Evolutionary conservation across 768 basidiomycete genomes (phyloP).

Genomic region (Aureoboletus auriporus): DNA sequence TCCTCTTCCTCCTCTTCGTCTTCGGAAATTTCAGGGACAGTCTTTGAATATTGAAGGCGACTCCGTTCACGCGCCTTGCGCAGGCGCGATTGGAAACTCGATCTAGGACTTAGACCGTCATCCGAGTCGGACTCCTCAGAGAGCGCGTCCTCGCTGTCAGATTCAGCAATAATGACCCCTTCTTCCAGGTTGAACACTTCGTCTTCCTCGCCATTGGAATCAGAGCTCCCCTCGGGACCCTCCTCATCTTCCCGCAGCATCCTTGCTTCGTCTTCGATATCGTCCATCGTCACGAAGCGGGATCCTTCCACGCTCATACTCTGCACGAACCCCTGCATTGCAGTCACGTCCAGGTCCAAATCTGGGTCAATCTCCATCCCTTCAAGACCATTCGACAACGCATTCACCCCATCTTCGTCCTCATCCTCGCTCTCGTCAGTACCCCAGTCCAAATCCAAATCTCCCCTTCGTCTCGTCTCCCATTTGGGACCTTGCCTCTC

Average conservation of each 20-base stretch:
- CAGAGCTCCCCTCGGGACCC: conserved; percentile 21
- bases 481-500: conserved; percentile 36
- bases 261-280: conserved; percentile 52
- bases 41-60: conserved; percentile 12
- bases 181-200: conserved; percentile 38
- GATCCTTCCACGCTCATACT: conserved; percentile 49
- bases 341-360: conserved; percentile 39
- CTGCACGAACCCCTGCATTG: conserved; percentile 51
- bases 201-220: conserved; percentile 27
- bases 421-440: conserved; percentile 33
- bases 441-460: conserved; percentile 71
- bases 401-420: conserved; percentile 25
- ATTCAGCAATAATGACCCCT: conserved; percentile 37
- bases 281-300: conserved; percentile 57
- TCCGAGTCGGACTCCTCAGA: conserved; percentile 30
- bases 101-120: conserved; percentile 30
- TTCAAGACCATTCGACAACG: conserved; percentile 29
- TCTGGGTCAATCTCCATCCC: conserved; percentile 70
- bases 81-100: conserved; percentile 36
- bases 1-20: conserved; percentile 32
- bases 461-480: conserved; percentile 53
- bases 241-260: conserved; percentile 50
- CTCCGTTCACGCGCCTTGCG: conserved; percentile 27
- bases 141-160: conserved; percentile 19
- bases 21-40: conserved; percentile 10